A percentile compares a stretch with the other conserved stretches of the same genome.
phyloP scores from a whole-genome alignment of 306 rosid species.

The Corylus heterophylla region DNA sequence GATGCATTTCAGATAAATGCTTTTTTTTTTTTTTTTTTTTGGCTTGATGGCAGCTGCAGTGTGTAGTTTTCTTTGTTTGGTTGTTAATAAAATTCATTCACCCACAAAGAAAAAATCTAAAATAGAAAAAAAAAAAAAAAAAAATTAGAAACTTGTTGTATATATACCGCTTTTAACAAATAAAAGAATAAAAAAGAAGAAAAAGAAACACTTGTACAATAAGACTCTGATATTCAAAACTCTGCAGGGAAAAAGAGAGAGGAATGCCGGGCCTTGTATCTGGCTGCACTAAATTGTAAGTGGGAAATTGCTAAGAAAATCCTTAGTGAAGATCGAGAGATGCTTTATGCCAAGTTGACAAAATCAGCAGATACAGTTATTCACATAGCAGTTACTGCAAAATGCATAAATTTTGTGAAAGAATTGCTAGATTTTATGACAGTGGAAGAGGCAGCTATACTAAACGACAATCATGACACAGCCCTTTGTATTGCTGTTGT shows the following conservation, averaged over 20 bases:
- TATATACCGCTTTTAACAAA: too few relatives aligned
- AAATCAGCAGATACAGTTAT: background rate
- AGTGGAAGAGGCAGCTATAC: background rate
- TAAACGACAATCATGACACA: background rate
- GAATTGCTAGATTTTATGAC: background rate
- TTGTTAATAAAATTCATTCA: too few relatives aligned
- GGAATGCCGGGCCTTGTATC: background rate
- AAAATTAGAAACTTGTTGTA: too few relatives aligned
- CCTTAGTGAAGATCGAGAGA: background rate
- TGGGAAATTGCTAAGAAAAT: background rate
- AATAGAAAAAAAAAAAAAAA: too few relatives aligned
- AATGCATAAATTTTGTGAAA: background rate
- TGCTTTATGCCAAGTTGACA: background rate
- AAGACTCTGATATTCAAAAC: too few relatives aligned
- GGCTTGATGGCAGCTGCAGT: too few relatives aligned
- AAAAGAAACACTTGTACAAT: too few relatives aligned
- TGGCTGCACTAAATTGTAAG: background rate
- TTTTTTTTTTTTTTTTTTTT: too few relatives aligned
- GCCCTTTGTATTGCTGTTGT: background rate
- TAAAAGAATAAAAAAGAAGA: too few relatives aligned
- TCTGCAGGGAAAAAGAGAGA: background rate
- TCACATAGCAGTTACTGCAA: conserved; percentile 1
- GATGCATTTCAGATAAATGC: too few relatives aligned
- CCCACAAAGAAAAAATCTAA: too few relatives aligned
- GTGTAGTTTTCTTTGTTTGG: too few relatives aligned